Evolutionary conservation across 2,329 filamentous ascomycete species (phyloP).

Genomic region (Clonostachys sp.): DNA sequence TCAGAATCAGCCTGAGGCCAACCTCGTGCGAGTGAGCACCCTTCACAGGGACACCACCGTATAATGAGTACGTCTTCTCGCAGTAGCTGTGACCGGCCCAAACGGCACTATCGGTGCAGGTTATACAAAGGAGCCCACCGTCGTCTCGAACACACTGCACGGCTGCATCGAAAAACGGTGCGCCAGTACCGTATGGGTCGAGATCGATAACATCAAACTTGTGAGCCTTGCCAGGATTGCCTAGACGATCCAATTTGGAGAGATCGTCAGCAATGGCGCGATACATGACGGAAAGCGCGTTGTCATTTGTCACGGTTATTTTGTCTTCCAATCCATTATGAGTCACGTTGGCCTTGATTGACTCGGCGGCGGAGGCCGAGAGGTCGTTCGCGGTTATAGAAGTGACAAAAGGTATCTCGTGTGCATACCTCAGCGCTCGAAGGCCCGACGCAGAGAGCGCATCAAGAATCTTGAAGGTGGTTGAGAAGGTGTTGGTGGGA

Average conservation of each 20-base stretch:
- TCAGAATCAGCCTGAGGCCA: conserved; percentile 79
- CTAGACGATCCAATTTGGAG: conserved; percentile 30
- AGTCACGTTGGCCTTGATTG: conserved; percentile 78
- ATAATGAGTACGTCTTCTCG: conserved; percentile 91
- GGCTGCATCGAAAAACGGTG: conserved; percentile 86
- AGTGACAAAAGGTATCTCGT: conserved; percentile 82
- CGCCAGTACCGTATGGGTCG: conserved; percentile 92
- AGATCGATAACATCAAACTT: conserved; percentile 93
- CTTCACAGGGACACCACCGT: conserved; percentile 84
- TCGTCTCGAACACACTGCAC: conserved; percentile 79
- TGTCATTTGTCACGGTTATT: conserved; percentile 70
- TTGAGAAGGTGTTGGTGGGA: conserved; percentile 9
- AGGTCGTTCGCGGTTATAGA: conserved; percentile 87
- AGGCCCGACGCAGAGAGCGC: conserved; percentile 92
- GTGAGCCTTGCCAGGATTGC: conserved; percentile 31
- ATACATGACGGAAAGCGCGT: conserved; percentile 93
- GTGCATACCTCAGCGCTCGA: conserved; percentile 83
- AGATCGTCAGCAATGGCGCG: conserved; percentile 53
- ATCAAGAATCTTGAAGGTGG: conserved; percentile 80
- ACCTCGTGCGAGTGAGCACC: conserved; percentile 84
- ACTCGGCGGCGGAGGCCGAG: conserved; percentile 68
- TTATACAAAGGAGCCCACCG: conserved; percentile 88
- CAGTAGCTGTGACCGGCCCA: conserved; percentile 93
- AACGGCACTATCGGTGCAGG: conserved; percentile 92
- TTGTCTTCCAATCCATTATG: conserved; percentile 73